A percentile compares a stretch with the other conserved stretches of the same genome.
Evolutionary conservation across 2,329 filamentous ascomycete genomes (phyloP).

Genomic region (Emericellopsis cladophorae): DNA sequence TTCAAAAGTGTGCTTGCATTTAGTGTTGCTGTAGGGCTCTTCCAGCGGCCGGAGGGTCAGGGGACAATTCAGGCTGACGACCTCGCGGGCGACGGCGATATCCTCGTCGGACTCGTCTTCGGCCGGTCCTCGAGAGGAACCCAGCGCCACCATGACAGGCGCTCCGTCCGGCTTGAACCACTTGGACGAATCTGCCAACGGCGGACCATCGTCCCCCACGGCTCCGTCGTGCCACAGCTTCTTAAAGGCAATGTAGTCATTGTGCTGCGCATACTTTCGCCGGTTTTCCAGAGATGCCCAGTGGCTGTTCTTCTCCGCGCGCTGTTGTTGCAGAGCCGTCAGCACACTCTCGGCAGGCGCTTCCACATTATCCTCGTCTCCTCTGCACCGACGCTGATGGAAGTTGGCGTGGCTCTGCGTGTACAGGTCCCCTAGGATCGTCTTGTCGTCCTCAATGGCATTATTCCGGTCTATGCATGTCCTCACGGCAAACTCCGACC

Average conservation of each 20-base stretch:
- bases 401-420: conserved; percentile 4
- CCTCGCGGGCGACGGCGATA: conserved; percentile 50
- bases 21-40: conserved; percentile 52
- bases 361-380: conserved; percentile 11
- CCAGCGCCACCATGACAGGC: conserved; percentile 19
- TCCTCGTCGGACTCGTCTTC: conserved; percentile 52
- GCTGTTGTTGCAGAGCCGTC: conserved; percentile 20
- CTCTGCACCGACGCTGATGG: conserved; percentile 8
- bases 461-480: conserved; percentile 34
- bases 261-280: conserved; percentile 40
- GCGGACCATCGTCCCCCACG: conserved; percentile 32
- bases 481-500: conserved; percentile 33
- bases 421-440: conserved; percentile 22
- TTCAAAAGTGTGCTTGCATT: conserved; percentile 65
- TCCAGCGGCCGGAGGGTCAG: conserved; percentile 51
- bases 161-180: conserved; percentile 39
- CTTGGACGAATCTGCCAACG: conserved; percentile 35
- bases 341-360: conserved; percentile 11
- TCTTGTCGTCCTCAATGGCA: conserved; percentile 34
- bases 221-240: conserved; percentile 42
- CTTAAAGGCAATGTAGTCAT: conserved; percentile 48
- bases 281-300: conserved; percentile 28
- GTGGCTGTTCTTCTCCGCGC: conserved; percentile 22
- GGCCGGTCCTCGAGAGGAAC: conserved; percentile 6
- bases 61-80: conserved; percentile 56